Evolutionary conservation across 2,329 filamentous ascomycete genomes (phyloP).

Genomic region (Colletotrichum godetiae): DNA sequence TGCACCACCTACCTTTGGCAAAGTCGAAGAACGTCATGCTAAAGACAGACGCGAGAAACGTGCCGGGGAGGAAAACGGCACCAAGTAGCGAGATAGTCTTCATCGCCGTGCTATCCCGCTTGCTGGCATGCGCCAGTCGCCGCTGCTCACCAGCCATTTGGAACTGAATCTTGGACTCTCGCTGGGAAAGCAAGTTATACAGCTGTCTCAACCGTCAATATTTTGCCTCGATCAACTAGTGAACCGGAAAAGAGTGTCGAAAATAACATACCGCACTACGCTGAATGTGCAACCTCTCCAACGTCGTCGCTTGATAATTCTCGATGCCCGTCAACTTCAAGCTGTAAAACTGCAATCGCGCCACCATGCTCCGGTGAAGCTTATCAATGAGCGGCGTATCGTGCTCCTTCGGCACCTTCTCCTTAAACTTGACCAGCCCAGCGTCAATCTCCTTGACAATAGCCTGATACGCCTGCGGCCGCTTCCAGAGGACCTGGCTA

Average conservation of each 20-base stretch:
- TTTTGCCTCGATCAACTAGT: not conserved
- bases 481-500: slow-evolving; percentile 71
- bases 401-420: slow-evolving; percentile 41
- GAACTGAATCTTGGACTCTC: slow-evolving; percentile 72
- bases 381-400: slow-evolving; percentile 49
- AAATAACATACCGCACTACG: slow-evolving; percentile 63
- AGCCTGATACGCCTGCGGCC: slow-evolving; percentile 69
- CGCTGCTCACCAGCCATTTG: slow-evolving; percentile 72
- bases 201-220: slow-evolving; percentile 52
- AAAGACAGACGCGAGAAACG: slow-evolving; percentile 72
- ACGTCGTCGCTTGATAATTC: slow-evolving; percentile 71
- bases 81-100: slow-evolving; percentile 74
- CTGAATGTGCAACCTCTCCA: slow-evolving; percentile 71
- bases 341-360: slow-evolving; percentile 69
- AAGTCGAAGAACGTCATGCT: slow-evolving; percentile 77
- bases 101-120: slow-evolving; percentile 72
- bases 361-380: slow-evolving; percentile 63
- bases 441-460: slow-evolving; percentile 61
- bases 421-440: slow-evolving; percentile 58
- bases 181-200: slow-evolving; percentile 75
- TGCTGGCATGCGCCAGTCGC: slow-evolving; percentile 68
- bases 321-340: slow-evolving; percentile 71
- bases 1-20: slow-evolving; percentile 52
- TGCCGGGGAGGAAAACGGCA: slow-evolving; percentile 72
- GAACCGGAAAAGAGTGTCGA: not conserved